These are phyloP conservation scores for Cyclotella kingstonii DNA, from an alignment of 108 stramenopile species.

Conservation along the genomic window DNA sequence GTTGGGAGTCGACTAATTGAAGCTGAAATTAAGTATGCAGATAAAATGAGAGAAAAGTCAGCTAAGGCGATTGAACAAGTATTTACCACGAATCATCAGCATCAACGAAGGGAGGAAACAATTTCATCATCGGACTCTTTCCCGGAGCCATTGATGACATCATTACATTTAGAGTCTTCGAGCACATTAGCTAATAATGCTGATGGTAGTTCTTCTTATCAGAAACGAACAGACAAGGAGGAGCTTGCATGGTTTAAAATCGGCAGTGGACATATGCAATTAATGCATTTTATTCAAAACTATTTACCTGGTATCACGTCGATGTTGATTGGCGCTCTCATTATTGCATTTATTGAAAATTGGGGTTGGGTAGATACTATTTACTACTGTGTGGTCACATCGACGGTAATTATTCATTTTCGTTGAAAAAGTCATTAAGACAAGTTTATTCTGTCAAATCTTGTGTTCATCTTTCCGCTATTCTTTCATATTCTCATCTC, in stretches of 20 bases:
- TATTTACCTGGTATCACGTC: slow-evolving; percentile 20
- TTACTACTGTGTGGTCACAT: slow-evolving; percentile 61
- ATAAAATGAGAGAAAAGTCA: slow-evolving; percentile 18
- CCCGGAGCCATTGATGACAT: neutral
- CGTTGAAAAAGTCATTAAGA: slow-evolving; percentile 3
- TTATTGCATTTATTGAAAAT: slow-evolving; percentile 19
- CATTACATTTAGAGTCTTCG: too few relatives aligned
- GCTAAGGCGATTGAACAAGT: slow-evolving; percentile 15
- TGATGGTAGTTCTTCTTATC: too few relatives aligned
- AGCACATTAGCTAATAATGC: too few relatives aligned
- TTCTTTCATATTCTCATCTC: too few relatives aligned
- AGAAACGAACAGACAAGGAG: slow-evolving; percentile 1
- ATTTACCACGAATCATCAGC: slow-evolving; percentile 1
- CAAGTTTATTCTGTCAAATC: slow-evolving; percentile 1
- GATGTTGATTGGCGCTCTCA: slow-evolving; percentile 19
- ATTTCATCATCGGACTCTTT: neutral
- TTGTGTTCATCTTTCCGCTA: too few relatives aligned
- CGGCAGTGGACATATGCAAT: neutral
- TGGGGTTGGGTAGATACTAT: slow-evolving; percentile 41
- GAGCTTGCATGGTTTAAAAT: neutral
- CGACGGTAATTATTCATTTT: slow-evolving; percentile 27
- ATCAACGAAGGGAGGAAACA: neutral
- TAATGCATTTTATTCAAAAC: neutral
- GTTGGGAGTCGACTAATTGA: slow-evolving; percentile 51
- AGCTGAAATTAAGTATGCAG: slow-evolving; percentile 41